phyloP scores from a whole-genome alignment of 2,329 filamentous ascomycete species.

The Nectriaceae sp. region DNA sequence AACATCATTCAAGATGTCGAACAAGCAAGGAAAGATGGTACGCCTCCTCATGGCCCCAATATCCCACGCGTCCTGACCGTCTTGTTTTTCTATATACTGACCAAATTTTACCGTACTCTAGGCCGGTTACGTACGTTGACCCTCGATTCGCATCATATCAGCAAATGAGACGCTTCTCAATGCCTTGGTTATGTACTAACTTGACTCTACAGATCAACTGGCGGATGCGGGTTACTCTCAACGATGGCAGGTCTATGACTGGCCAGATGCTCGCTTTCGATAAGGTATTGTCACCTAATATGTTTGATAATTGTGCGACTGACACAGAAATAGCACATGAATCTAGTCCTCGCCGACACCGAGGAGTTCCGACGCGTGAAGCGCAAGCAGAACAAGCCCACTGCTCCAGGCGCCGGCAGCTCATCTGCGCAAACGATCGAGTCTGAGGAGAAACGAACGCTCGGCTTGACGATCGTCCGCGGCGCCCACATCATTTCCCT shows the following conservation, averaged over 20 bases:
- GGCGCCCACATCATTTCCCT: slow-evolving; percentile 93
- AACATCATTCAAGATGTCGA: slow-evolving; percentile 37
- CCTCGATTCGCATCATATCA: slow-evolving; percentile 13
- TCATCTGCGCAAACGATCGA: slow-evolving; percentile 71
- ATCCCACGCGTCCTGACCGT: slow-evolving; percentile 31
- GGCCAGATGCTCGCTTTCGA: slow-evolving; percentile 99
- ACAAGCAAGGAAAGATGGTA: slow-evolving; percentile 99
- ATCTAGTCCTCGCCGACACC: slow-evolving; percentile 95
- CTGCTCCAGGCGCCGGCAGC: slow-evolving; percentile 64
- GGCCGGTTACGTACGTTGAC: slow-evolving; percentile 69
- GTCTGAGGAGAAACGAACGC: slow-evolving; percentile 95
- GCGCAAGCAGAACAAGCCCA: slow-evolving; percentile 75
- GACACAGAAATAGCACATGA: slow-evolving; percentile 77
- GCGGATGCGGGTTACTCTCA: slow-evolving; percentile 95
- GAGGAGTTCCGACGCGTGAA: slow-evolving; percentile 96
- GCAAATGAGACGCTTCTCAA: neutral
- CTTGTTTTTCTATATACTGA: slow-evolving; percentile 60
- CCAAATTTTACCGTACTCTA: slow-evolving; percentile 50
- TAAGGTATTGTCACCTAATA: slow-evolving; percentile 62
- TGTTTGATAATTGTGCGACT: slow-evolving; percentile 8
- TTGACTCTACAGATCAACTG: slow-evolving; percentile 80
- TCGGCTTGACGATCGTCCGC: slow-evolving; percentile 91
- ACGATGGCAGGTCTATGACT: slow-evolving; percentile 93
- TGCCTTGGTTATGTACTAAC: slow-evolving; percentile 13
- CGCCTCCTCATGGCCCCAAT: no score